Evolutionary conservation across 805 yeast genomes (phyloP).

Genomic region (Middelhovenomyces tepae): DNA sequence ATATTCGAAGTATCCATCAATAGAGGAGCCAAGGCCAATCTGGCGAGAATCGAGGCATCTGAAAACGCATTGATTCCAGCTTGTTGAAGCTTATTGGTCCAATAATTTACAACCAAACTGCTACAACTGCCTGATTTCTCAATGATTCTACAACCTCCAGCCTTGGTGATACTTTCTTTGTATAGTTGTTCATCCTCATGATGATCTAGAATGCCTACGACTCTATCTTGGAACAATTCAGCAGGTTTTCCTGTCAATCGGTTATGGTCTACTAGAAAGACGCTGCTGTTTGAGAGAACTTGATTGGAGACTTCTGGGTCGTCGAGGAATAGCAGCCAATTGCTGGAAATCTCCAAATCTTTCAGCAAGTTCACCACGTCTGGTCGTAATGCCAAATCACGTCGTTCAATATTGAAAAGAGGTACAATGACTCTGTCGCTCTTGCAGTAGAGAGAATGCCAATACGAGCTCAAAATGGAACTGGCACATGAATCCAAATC

Average conservation of each 20-base stretch:
- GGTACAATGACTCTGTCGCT: too few species aligned
- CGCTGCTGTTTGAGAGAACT: too few species aligned
- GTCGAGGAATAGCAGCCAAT: constrained; percentile 54
- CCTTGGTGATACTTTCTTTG: constrained; percentile 29
- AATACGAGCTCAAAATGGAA: constrained; percentile 57
- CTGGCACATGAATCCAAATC: constrained; percentile 82
- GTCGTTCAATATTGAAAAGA: constrained; percentile 58
- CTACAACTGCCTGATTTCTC: constrained; percentile 69
- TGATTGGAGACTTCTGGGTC: constrained; percentile 37
- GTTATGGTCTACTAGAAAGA: constrained; percentile 81
- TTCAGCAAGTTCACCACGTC: constrained; percentile 55
- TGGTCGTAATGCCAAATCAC: constrained; percentile 58
- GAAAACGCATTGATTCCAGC: constrained; percentile 12
- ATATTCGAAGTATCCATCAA: constrained; percentile 69
- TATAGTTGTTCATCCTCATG: constrained; percentile 63
- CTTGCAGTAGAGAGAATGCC: constrained; percentile 10
- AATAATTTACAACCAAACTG: constrained; percentile 62
- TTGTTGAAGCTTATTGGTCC: constrained; percentile 16
- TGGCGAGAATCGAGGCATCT: constrained; percentile 23
- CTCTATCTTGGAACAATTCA: constrained; percentile 33
- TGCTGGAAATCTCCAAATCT: constrained; percentile 37
- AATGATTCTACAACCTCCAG: constrained; percentile 49
- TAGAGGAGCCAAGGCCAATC: constrained; percentile 56
- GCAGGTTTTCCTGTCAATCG: constrained; percentile 43
- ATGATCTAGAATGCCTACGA: constrained; percentile 69